A percentile compares a stretch with the other conserved stretches of the same genome.
Conservation (phyloP, 768 basidiomycete species). For the Suillus discolor region DNA sequence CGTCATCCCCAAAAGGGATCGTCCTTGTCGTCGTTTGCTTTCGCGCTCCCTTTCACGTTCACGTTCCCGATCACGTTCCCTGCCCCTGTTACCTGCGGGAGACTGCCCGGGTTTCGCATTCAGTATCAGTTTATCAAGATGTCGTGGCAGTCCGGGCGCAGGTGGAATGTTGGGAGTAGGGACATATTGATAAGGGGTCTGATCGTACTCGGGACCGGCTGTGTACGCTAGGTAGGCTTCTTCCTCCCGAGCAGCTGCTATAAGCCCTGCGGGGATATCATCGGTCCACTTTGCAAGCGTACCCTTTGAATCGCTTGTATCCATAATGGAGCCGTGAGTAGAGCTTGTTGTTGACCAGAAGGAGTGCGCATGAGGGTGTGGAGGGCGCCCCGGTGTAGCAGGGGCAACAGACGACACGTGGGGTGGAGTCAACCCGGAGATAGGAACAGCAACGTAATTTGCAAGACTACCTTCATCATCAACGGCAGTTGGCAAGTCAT, state of each 20-base stretch:
- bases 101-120: constrained; percentile 49
- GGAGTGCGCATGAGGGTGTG: constrained; percentile 35
- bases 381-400: constrained; percentile 32
- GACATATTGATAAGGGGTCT: constrained; percentile 41
- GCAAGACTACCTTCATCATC: constrained; percentile 94
- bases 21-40: constrained; percentile 33
- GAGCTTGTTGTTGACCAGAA: constrained; percentile 47
- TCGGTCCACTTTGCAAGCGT: constrained; percentile 64
- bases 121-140: constrained; percentile 92
- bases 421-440: constrained; percentile 36
- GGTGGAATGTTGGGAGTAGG: constrained; percentile 83
- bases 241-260: constrained; percentile 81
- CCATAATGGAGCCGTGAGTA: constrained; percentile 33
- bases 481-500: constrained; percentile 84
- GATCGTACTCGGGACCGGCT: constrained; percentile 34
- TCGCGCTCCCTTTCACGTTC: constrained; percentile 34
- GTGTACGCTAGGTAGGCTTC: constrained; percentile 64
- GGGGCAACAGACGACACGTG: constrained; percentile 37
- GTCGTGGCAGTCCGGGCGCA: constrained; percentile 85
- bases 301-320: constrained; percentile 32
- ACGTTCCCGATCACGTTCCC: constrained; percentile 34
- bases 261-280: constrained; percentile 75
- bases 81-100: constrained; percentile 34
- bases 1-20: constrained; percentile 37
- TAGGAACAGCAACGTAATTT: constrained; percentile 76